Evolutionary conservation across 306 rosid genomes (phyloP), one percentile per base, ranked within the genome.

Genomic region (Cercis canadensis): DNA sequence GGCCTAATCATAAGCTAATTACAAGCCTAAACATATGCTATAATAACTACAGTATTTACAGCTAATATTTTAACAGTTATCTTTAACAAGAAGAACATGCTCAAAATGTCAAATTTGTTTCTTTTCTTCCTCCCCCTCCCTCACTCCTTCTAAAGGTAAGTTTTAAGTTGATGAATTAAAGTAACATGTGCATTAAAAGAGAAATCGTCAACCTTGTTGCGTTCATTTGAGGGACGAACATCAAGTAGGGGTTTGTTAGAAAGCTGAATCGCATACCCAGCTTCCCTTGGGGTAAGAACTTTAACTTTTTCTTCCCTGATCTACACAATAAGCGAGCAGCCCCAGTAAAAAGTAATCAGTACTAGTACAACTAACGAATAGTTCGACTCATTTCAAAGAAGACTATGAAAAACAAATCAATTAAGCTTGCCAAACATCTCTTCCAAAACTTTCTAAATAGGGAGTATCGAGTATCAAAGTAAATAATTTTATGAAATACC

Each of bases 261-360:
- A 76, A 94, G 97, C 75, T 89, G 97, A 83, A 87, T 83, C 37
- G 99, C 96, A 73, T 89, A 94, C 18, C 96, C 99, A 67, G 96
- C 92, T 89, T 90, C 97, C 81, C 85, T 87, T 51, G 99, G 95
- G 9, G 89, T 83, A 47, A 94, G 85, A 74, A 86, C 81, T 68
- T 94, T 87, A 15, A 94, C 83, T 75, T 91, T 94, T 69, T 83
- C 95, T 16, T 94, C 97, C 80, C 96, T 82, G 63, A 94, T 50
- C 96, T 94, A 75, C 81, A 55, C 52, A 39, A 68, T 13, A 75
- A 75, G 54, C 41, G 64, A 68, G 40, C 75, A 61, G 49, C 53
- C 29, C 65, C 10, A 40, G 39, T 31, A 19, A 61, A 62, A 77
- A 24, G 29, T 1, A 24, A 3, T 24, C 29, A 24, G 29, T 24